Percentiles rank a stretch among this genome's conserved stretches.
phyloP scores from a whole-genome alignment of 1,139 yeast genomes.

The Taphrina wiesneri region DNA sequence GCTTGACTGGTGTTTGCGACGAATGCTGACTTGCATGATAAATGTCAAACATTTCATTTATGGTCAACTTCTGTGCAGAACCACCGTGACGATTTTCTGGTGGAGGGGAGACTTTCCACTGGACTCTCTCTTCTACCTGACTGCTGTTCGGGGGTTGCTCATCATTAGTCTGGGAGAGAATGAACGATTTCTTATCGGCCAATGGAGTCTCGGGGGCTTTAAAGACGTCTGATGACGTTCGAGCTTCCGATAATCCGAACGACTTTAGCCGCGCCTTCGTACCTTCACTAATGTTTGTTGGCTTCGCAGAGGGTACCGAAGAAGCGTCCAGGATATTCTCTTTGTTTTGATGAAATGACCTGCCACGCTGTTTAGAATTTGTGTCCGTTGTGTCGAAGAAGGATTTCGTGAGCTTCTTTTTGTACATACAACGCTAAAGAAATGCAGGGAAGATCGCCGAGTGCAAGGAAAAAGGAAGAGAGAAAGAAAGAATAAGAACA shows the following conservation, averaged over 20 bases:
- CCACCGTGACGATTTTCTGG: neutral
- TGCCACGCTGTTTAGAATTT: neutral
- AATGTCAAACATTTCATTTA: slow-evolving; percentile 30
- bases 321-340: neutral
- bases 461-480: neutral
- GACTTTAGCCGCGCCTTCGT: slow-evolving; percentile 2
- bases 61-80: slow-evolving; percentile 27
- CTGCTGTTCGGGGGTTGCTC: slow-evolving; percentile 3
- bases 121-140: slow-evolving; percentile 18
- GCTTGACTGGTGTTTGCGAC: slow-evolving; percentile 21
- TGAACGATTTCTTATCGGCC: neutral
- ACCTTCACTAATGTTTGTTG: neutral
- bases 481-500: neutral
- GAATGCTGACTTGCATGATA: slow-evolving; percentile 19
- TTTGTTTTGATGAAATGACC: neutral
- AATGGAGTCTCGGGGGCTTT: neutral
- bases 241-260: neutral
- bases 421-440: slow-evolving; percentile 12
- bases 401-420: slow-evolving; percentile 16
- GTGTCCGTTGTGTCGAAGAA: slow-evolving; percentile 5
- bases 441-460: neutral
- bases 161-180: neutral
- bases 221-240: neutral
- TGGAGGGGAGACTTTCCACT: slow-evolving; percentile 20
- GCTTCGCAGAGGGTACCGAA: neutral